Base-by-base conservation (phyloP, 768 basidiomycete species). In the Russula emetica region DNA sequence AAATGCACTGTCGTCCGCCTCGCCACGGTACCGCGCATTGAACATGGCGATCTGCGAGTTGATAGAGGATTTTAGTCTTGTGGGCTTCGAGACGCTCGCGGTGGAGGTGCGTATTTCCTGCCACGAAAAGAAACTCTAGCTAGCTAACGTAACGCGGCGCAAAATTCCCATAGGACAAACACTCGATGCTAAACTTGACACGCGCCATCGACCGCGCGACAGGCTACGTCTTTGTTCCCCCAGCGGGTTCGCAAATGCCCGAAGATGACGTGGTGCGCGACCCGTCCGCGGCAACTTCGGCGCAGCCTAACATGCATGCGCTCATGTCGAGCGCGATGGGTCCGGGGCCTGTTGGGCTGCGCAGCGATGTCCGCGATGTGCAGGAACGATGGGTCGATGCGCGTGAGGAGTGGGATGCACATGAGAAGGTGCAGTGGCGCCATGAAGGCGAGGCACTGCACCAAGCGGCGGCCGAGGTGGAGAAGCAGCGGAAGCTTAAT, bases 361-460 rank as follows among this genome's bases (percentile, higher is more conserved):
- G 76, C 56, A 82, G 80, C 66, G 78, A 79, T 67, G 79, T 92
- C 14, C 76, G 83, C 24, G 92, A 94, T 70, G 84, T 95, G 7
- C 94, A 98, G 73, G 95, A 98, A 72, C 78, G 94, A 49, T 98
- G 95, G 94, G 74, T 96, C n/a, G 93, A 97, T 69, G 83, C 85
- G 7, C 82, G 80, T 66, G 90, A 92, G 30, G 83, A 82, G 51
- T 97, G 85, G 75, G 94, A 97, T 73, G 87, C 86, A 50, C 87
- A 79, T 70, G 92, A 98, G 76, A 85, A 77, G 71, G 79, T 73
- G 69, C 81, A 87, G 69, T 95, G 92, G 94, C 77, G 85, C 67
- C 81, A 78, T 62, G 89, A 93, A 71, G 91, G 87, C 0, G 85
- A 89, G 71, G 70, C 76, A 30, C 73, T 81, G 2, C 75, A 82